Conservation (phyloP, 2,329 filamentous ascomycete species). For the Fusarium sororula region DNA sequence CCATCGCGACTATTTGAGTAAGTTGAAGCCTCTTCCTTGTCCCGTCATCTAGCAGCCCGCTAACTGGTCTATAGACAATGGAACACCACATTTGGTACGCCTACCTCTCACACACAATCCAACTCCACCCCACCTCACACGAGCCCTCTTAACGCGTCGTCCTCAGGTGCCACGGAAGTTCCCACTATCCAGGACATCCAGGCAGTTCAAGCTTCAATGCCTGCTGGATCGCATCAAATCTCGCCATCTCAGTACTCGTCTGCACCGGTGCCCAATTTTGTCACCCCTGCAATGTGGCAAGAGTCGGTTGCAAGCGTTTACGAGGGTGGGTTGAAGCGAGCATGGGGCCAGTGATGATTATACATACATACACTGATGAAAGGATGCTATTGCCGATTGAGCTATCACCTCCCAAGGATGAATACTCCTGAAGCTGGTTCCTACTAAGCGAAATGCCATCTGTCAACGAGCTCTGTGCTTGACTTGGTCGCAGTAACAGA, state of each 20-base stretch:
- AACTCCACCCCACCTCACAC: constrained; percentile 52
- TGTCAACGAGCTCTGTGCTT: background rate
- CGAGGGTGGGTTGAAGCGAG: constrained; percentile 69
- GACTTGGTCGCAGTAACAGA: background rate
- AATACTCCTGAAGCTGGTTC: constrained; percentile 18
- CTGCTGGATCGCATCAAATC: constrained; percentile 56
- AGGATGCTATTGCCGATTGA: constrained; percentile 2
- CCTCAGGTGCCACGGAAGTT: constrained; percentile 64
- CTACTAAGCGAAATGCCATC: constrained; percentile 1
- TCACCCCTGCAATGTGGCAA: constrained; percentile 78
- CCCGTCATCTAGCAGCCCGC: background rate
- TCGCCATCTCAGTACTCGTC: constrained; percentile 62
- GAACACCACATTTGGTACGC: constrained; percentile 92
- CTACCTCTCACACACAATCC: constrained; percentile 47
- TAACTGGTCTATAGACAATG: constrained; percentile 74
- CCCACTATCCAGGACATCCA: constrained; percentile 64
- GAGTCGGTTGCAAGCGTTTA: constrained; percentile 76
- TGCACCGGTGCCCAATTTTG: constrained; percentile 65
- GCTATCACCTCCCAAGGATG: constrained; percentile 4
- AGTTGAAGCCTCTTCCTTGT: constrained; percentile 50
- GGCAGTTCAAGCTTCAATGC: constrained; percentile 56
- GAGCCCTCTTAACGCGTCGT: constrained; percentile 62
- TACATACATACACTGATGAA: constrained; percentile 43
- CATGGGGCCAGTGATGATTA: constrained; percentile 59
- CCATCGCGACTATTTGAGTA: constrained; percentile 91